Base-by-base conservation (phyloP, 2,329 filamentous ascomycete genomes). In the Chaetomiaceae sp. region DNA sequence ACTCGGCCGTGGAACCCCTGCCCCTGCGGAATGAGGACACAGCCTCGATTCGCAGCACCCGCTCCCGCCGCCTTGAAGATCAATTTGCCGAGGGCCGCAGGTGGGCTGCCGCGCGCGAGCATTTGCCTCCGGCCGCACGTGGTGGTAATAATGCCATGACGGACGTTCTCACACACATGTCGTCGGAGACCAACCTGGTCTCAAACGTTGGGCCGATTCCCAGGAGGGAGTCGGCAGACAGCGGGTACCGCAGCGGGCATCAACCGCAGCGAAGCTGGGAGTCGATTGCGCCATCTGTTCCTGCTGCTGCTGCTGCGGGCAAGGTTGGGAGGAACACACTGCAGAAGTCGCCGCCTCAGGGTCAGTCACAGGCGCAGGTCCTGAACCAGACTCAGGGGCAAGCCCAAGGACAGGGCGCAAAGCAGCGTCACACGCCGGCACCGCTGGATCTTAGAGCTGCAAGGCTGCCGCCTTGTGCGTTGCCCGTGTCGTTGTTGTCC, bases 181-280 rank as follows among this genome's bases (percentile, higher is more conserved):
- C 50, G 25, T 45, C 42, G 8, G 46, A 55, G 34, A 37, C 51
- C 0, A 51, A 42, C 33, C 50, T 58, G 31, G 37, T 53, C 2
- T 17, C 43, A 1, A n/a, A n/a, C n/a, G n/a, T n/a, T n/a, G n/a
- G n/a, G n/a, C n/a, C n/a, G n/a, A n/a, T n/a, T n/a, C n/a, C 29
- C 7, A 47, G 37, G 1, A 33, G 55, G 15, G 55, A 53, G 36
- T 61, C 59, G n/a, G 48, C 51, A 14, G 59, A 61, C 29, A 61
- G 59, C 45, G 59, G 56, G 3, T 61, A 61, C 23, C 52, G 37
- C 14, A 61, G 59, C 37, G 56, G 56, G 2, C 37, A 42, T 3
- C 50, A 54, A 12, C 23, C 25, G 20, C 47, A 54, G 36, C 34
- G 47, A 7, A 55, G 52, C 25, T 46, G 38, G 39, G 45, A 46